Conservation (phyloP, 2,329 filamentous ascomycete species). For the Botrytis deweyae region DNA sequence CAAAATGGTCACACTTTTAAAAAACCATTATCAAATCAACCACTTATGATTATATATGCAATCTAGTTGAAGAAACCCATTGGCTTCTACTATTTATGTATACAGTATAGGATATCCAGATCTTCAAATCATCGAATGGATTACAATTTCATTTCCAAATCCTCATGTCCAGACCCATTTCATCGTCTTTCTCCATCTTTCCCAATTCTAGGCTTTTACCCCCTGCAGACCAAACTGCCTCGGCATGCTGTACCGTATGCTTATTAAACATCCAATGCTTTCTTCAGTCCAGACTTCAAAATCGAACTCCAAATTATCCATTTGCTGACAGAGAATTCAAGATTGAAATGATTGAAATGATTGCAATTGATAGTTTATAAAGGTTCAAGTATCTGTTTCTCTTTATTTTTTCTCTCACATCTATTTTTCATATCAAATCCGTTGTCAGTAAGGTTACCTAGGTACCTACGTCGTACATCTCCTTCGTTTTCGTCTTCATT, state of each 20-base stretch:
- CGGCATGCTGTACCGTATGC: background rate
- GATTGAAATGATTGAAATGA: background rate
- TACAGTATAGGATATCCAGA: background rate
- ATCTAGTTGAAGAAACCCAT: background rate
- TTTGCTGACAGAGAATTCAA: conserved; percentile 4
- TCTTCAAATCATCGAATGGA: background rate
- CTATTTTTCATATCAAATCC: background rate
- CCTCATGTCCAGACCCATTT: background rate
- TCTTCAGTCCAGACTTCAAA: background rate
- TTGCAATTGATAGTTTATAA: background rate
- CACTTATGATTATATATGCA: background rate
- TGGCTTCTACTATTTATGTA: background rate
- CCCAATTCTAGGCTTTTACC: background rate
- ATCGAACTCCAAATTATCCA: background rate
- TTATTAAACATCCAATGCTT: background rate
- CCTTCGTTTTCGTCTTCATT: background rate
- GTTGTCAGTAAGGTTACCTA: background rate
- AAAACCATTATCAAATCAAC: background rate
- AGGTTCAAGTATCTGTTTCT: background rate
- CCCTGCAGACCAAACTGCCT: background rate
- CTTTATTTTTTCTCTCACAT: background rate
- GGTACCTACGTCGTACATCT: background rate
- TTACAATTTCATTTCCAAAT: background rate
- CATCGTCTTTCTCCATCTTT: background rate
- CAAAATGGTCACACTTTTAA: background rate